Evolutionary conservation across 371 early-diverging fungal genomes (phyloP), one percentile per base, ranked within the genome.

Genomic region (Lichtheimia ornata): DNA sequence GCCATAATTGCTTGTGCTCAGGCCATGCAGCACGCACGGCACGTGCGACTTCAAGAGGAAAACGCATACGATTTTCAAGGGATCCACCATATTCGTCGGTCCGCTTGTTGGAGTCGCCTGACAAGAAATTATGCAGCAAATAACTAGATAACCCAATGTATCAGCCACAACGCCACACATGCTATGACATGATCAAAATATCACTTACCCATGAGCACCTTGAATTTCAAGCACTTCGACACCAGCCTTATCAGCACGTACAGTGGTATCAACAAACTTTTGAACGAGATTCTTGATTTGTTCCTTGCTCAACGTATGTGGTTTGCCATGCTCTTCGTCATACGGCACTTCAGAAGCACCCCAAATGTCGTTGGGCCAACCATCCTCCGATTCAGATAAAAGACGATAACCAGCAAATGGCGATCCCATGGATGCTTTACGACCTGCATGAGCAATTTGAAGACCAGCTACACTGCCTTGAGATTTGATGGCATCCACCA

Each of bases 151-250:
- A n/a, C 87, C 22, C 22, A 22, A 22, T 22, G 22, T 1, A 22
- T 87, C 9, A 67, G 73, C 40, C 56, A 28, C 13, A 4, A 41
- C n/a, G 25, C 5, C 6, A 28, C 7, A 28, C 5, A 15, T 41
- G 79, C 30, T 14, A 35, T 5, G 24, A n/a, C 42, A 28, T 24
- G n/a, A n/a, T n/a, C n/a, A n/a, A n/a, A n/a, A n/a, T n/a, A n/a
- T 41, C 35, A 6, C 40, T 9, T 55, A 74, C 71, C 77, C 74
- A 54, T 76, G 76, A 2, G 92, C 93, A 43, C 83, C 86, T 63
- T 97, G 97, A 49, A 97, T 79, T 73, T 97, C 95, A 24, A 96
- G 67, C 0, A 86, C 88, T 44, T 97, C 94, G 70, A 94, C 89
- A 0, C 93, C 96, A 12, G 91, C 93, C 62, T 86, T 72, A n/a